Evolutionary conservation across 441 rosid genomes (phyloP), one percentile per base, ranked within the genome.

Genomic region (Gossypium schwendimanii): DNA sequence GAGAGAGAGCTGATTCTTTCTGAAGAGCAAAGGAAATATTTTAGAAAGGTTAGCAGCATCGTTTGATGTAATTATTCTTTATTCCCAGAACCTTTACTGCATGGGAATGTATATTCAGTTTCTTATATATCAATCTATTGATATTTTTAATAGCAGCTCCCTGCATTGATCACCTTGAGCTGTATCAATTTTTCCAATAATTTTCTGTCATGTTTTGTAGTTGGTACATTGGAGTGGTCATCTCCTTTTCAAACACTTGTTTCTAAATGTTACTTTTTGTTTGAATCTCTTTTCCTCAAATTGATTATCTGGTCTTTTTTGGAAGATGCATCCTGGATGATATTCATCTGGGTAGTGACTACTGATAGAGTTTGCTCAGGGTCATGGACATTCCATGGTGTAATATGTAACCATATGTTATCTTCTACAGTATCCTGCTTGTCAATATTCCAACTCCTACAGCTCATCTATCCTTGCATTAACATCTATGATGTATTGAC

Each of bases 1-100:
- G 98, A 96, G 84, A 85, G 80, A 82, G 97, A 92, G 66, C 78
- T 87, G 66, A 72, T 82, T 80, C 91, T 91, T 76, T 84, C 98
- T 33, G 98, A 89, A 80, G 98, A 89, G 63, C 98, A 92, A 45
- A 87, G 76, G 78, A 88, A 81, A 77, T 85, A 86, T 74, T 93
- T 87, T 81, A 87, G 83, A 81, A 89, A 88, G 98, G 99, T 92
- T 70, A 65, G 89, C 26, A 9, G 76, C 80, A 24, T 70, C 69
- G 41, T 72, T 73, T 59, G 15, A 7, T 26, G 55, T 6, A 68
- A 33, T 41, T 3, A 11, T 70, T 39, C 15, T 60, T 66, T 17
- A 4, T 49, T 36, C 70, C 41, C 28, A 15, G 36, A 52, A 50
- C 17, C 28, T 64, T 26, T 26, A 28, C 60, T 70, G 68, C 39